Conservation (phyloP, 805 yeast genomes). For the Monosporozyma yasuniensis region DNA sequence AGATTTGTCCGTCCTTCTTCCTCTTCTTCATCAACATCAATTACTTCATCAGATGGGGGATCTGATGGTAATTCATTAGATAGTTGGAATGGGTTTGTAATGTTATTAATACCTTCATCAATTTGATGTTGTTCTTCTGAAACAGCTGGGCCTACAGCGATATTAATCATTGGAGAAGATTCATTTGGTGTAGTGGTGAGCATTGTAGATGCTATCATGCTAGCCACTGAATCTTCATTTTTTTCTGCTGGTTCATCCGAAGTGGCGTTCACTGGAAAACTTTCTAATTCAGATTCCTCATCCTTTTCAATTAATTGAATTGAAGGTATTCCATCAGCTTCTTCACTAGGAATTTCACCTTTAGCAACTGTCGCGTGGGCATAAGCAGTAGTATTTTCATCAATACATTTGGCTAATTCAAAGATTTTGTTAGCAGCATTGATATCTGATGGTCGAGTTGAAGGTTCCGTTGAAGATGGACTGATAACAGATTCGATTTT, state of each 20-base stretch:
- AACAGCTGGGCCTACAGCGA: neutral
- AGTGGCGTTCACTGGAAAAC: neutral
- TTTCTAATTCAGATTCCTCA: constrained; percentile 2
- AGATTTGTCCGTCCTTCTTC: neutral
- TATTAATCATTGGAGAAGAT: neutral
- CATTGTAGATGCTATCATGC: neutral
- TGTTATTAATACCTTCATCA: neutral
- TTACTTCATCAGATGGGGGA: constrained; percentile 8
- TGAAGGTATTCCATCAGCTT: neutral
- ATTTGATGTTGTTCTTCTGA: neutral
- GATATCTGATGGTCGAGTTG: neutral
- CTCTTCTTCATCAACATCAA: neutral
- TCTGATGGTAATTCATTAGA: constrained; percentile 2
- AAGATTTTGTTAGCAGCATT: neutral
- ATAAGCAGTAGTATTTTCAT: neutral
- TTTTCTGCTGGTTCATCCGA: neutral
- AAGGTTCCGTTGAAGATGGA: neutral
- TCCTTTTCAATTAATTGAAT: constrained; percentile 3
- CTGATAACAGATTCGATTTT: neutral
- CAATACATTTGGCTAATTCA: neutral
- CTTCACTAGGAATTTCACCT: neutral
- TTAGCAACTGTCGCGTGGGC: neutral
- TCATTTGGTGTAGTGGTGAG: neutral
- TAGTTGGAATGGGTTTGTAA: neutral
- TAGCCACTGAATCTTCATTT: neutral